phyloP scores from a whole-genome alignment of 805 yeast species.

The Myxozyma kluyveri region DNA sequence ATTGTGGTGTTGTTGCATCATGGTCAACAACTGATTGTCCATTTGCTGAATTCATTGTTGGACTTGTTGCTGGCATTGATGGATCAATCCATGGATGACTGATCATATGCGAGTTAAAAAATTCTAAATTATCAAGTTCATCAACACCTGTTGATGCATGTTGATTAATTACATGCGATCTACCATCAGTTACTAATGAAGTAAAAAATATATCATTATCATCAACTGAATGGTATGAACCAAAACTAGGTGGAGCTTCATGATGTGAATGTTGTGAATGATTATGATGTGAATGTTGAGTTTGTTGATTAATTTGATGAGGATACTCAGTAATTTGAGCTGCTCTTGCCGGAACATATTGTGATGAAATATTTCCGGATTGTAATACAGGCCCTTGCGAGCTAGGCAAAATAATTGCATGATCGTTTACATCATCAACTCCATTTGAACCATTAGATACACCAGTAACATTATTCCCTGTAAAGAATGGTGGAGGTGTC shows the following conservation, averaged over 20 bases:
- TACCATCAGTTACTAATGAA: slow-evolving; percentile 25
- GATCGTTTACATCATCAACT: slow-evolving; percentile 1
- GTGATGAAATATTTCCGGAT: slow-evolving; percentile 10
- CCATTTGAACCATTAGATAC: background rate
- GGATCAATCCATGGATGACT: slow-evolving; percentile 26
- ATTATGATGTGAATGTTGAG: background rate
- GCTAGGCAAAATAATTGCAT: slow-evolving; percentile 11
- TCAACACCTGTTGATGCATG: slow-evolving; percentile 21
- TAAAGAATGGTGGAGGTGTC: background rate
- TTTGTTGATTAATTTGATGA: background rate
- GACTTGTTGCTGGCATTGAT: slow-evolving; percentile 1
- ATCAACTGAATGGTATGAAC: background rate
- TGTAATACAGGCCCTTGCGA: slow-evolving; percentile 22
- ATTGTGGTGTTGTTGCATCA: background rate
- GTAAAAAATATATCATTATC: slow-evolving; percentile 23
- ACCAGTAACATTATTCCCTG: background rate
- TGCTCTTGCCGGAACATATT: slow-evolving; percentile 4
- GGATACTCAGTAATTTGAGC: no score
- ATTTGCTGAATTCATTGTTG: slow-evolving; percentile 7
- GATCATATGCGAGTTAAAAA: slow-evolving; percentile 27
- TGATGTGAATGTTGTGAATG: background rate
- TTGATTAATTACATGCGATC: slow-evolving; percentile 25
- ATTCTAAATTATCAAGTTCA: slow-evolving; percentile 22
- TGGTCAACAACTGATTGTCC: no score
- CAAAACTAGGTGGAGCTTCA: background rate